Evolutionary conservation across 352 stramenopile genomes (phyloP).

Genomic region (Discostella stelligera): DNA sequence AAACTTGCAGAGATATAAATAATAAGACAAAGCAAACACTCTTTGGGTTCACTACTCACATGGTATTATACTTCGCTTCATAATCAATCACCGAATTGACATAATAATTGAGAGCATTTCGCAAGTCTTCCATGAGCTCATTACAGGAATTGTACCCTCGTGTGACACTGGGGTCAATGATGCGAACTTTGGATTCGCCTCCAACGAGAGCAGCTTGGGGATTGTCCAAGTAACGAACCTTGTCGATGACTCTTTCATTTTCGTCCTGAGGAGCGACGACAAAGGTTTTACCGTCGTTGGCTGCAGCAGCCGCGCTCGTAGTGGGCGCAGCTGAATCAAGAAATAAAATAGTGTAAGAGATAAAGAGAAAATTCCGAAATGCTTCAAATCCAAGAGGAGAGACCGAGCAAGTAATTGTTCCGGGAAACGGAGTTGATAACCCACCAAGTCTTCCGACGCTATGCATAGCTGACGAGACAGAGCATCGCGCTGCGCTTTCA

Average conservation of each 20-base stretch:
- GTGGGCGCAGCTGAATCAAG: background rate
- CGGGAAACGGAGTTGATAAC: background rate
- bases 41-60: background rate
- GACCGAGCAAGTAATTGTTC: background rate
- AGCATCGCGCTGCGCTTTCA: too few species aligned
- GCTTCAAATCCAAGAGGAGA: background rate
- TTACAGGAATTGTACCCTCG: conserved; percentile 40
- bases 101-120: conserved; percentile 41
- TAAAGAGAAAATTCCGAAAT: too few species aligned
- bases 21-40: background rate
- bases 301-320: background rate
- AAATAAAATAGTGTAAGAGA: too few species aligned
- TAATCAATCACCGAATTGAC: conserved; percentile 41
- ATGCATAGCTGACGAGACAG: too few species aligned
- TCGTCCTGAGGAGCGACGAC: background rate
- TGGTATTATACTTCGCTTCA: conserved; percentile 16
- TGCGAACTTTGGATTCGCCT: conserved; percentile 22
- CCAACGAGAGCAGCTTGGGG: conserved; percentile 21
- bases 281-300: background rate
- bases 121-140: conserved; percentile 42
- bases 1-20: background rate
- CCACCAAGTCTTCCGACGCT: background rate
- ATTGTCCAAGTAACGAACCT: conserved; percentile 13
- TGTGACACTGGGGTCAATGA: conserved; percentile 35
- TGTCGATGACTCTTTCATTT: background rate